phyloP scores from a whole-genome alignment of 345 rosid species.

The Microthlaspi erraticum region DNA sequence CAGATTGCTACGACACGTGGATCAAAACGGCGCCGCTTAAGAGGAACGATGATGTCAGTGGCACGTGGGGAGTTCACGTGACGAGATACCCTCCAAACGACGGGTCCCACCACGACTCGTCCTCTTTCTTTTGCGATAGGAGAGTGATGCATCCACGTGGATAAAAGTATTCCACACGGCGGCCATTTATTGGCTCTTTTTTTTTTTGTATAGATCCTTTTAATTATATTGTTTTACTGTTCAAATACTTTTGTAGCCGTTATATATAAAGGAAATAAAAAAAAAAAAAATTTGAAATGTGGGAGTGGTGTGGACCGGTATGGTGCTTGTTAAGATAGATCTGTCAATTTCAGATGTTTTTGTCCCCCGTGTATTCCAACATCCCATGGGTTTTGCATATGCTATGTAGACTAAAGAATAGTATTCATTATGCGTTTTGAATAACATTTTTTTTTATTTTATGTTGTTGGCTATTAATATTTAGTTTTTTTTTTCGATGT shows the following conservation, averaged over 20 bases:
- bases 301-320: slow-evolving; percentile 30
- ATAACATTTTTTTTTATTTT: slow-evolving; percentile 21
- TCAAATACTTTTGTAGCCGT: slow-evolving; percentile 33
- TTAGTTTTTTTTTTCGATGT: background rate
- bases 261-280: slow-evolving; percentile 1
- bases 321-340: slow-evolving; percentile 23
- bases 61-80: slow-evolving; percentile 81
- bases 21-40: slow-evolving; percentile 39
- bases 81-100: slow-evolving; percentile 48
- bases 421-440: slow-evolving; percentile 15
- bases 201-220: slow-evolving; percentile 27
- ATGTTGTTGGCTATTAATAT: slow-evolving; percentile 19
- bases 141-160: slow-evolving; percentile 46
- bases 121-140: slow-evolving; percentile 35
- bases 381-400: slow-evolving; percentile 41
- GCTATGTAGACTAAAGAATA: slow-evolving; percentile 36
- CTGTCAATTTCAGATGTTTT: slow-evolving; percentile 40
- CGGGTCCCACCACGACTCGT: slow-evolving; percentile 48
- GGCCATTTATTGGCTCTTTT: slow-evolving; percentile 6
- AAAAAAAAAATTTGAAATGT: background rate
- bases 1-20: slow-evolving; percentile 30
- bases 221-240: slow-evolving; percentile 10
- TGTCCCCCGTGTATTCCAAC: slow-evolving; percentile 48
- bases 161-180: slow-evolving; percentile 30
- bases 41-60: slow-evolving; percentile 42